phyloP scores from a whole-genome alignment of 1,284 basidiomycete species.

The Ceratobasidium papillatum region DNA sequence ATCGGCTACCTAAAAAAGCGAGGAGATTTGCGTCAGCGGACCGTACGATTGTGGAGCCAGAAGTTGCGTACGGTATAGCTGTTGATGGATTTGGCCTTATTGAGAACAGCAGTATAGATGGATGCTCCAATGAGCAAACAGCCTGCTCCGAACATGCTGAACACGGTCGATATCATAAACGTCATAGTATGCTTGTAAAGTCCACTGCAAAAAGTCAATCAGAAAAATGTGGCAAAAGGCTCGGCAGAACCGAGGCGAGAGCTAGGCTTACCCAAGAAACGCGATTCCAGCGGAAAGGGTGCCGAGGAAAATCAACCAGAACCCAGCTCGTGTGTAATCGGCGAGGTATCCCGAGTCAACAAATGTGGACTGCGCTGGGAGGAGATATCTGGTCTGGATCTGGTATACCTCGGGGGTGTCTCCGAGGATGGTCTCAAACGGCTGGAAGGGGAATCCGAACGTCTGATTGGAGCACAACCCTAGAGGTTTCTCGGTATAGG shows the following conservation, averaged over 20 bases:
- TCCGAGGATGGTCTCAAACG: conserved; percentile 65
- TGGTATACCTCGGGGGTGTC: conserved; percentile 74
- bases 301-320: conserved; percentile 77
- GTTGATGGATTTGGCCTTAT: conserved; percentile 69
- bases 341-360: conserved; percentile 69
- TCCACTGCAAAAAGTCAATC: conserved; percentile 59
- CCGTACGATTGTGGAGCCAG: not conserved
- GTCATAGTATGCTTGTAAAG: conserved; percentile 69
- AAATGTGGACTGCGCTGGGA: conserved; percentile 62
- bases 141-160: conserved; percentile 67
- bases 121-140: conserved; percentile 72
- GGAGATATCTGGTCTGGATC: conserved; percentile 59
- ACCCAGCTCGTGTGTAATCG: conserved; percentile 70
- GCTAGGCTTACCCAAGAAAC: conserved; percentile 62
- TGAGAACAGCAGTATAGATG: conserved; percentile 79
- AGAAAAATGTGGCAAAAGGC: conserved; percentile 10
- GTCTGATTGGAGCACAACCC: conserved; percentile 73
- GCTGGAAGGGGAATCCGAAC: conserved; percentile 65
- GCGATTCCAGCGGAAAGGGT: conserved; percentile 72
- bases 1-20: conserved; percentile 32
- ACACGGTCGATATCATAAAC: conserved; percentile 71
- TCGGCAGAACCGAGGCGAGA: conserved; percentile 6
- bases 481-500: conserved; percentile 55
- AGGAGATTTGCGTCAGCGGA: not conserved
- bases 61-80: conserved; percentile 44